Conservation (phyloP, 805 yeast species). For the Cyberlindnera xylosilytica region DNA sequence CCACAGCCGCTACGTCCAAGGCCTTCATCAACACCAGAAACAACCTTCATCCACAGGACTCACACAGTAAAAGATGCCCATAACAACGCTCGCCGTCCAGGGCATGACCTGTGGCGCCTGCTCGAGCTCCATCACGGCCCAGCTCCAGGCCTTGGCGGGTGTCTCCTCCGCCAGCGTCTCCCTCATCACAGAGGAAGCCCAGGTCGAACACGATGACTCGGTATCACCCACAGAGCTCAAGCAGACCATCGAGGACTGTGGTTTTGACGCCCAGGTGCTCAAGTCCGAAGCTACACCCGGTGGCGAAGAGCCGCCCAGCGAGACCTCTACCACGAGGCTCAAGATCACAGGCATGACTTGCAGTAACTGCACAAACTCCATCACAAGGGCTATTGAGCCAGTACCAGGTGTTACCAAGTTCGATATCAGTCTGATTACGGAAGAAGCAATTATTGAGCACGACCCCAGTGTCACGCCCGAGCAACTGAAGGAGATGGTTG, state of each 20-base stretch:
- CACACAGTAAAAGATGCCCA: no score
- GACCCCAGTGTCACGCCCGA: slow-evolving; percentile 33
- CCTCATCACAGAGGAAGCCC: slow-evolving; percentile 71
- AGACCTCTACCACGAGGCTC: slow-evolving; percentile 12
- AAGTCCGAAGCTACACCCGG: not conserved
- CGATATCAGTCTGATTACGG: slow-evolving; percentile 73
- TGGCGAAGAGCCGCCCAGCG: not conserved
- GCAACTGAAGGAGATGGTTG: slow-evolving; percentile 2
- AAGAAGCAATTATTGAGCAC: slow-evolving; percentile 61
- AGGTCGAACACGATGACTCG: slow-evolving; percentile 40
- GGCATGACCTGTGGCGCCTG: slow-evolving; percentile 97
- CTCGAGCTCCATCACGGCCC: slow-evolving; percentile 59
- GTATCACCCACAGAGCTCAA: slow-evolving; percentile 33
- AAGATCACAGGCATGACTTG: slow-evolving; percentile 78
- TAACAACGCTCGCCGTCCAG: slow-evolving; percentile 22
- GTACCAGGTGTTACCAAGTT: slow-evolving; percentile 41
- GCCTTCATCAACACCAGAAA: no score
- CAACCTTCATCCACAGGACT: no score
- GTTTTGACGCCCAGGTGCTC: slow-evolving; percentile 36
- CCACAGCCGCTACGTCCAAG: no score
- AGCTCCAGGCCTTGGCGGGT: slow-evolving; percentile 46
- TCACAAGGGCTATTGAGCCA: slow-evolving; percentile 49
- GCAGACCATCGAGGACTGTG: slow-evolving; percentile 67
- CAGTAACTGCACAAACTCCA: slow-evolving; percentile 71
- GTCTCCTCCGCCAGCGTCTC: slow-evolving; percentile 62